Evolutionary conservation across 2,329 filamentous ascomycete species (phyloP).

Genomic region (Colletotrichum sp.): DNA sequence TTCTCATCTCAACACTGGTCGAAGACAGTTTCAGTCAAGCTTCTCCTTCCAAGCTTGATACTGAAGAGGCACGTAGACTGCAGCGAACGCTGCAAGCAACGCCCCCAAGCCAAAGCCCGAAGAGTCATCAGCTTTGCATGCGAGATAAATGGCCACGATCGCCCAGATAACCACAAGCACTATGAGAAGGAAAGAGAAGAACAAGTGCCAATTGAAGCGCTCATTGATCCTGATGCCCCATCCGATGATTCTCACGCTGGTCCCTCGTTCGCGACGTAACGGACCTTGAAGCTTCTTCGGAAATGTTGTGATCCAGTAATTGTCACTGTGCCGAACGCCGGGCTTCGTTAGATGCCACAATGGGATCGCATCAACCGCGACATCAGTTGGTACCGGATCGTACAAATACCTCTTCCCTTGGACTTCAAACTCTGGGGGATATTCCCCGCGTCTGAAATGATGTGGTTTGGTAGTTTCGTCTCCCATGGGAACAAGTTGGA

Average conservation of each 20-base stretch:
- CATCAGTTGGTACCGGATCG: neutral
- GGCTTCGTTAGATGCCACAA: neutral
- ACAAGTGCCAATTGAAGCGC: neutral
- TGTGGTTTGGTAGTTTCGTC: neutral
- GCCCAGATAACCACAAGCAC: neutral
- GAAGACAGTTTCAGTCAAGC: neutral
- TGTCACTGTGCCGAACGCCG: neutral
- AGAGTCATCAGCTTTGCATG: neutral
- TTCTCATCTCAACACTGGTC: neutral
- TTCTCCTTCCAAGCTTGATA: conserved; percentile 7
- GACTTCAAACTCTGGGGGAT: neutral
- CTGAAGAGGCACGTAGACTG: neutral
- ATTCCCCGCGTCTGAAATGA: neutral
- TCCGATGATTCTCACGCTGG: neutral
- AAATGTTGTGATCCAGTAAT: neutral
- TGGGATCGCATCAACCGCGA: neutral
- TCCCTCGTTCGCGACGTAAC: neutral
- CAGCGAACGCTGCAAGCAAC: neutral
- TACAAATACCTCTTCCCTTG: neutral
- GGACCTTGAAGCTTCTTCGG: neutral
- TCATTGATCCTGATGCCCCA: neutral
- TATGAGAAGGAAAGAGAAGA: neutral
- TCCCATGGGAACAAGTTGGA: neutral
- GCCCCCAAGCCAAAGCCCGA: neutral
- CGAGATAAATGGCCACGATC: neutral